A percentile compares a stretch with the other conserved stretches of the same genome.
Evolutionary conservation across 23 red algal genomes (phyloP).

Genomic region (Gracilaria domingensis): DNA sequence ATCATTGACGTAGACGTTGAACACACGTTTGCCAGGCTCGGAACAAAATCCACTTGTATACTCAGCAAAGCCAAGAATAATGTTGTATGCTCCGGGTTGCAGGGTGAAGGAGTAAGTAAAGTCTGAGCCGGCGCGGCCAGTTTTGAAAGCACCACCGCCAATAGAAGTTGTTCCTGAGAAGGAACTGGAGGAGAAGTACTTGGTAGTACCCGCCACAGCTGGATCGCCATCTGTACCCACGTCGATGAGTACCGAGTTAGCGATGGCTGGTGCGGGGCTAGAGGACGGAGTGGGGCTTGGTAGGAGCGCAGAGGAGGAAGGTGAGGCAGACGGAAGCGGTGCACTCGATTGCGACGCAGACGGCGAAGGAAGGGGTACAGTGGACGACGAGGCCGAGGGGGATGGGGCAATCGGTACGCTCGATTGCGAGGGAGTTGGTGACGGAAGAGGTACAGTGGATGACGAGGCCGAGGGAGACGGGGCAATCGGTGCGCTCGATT

Average conservation of each 20-base stretch:
- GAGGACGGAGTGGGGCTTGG: neutral
- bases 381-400: neutral
- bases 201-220: neutral
- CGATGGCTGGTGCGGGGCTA: neutral
- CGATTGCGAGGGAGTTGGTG: neutral
- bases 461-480: neutral
- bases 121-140: constrained; percentile 43
- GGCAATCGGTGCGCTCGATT: neutral
- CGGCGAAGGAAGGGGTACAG: neutral
- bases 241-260: neutral
- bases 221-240: constrained; percentile 6
- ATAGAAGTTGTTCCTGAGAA: constrained; percentile 18
- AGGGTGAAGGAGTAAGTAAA: constrained; percentile 65
- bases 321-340: neutral
- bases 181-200: constrained; percentile 28
- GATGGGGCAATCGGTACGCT: neutral
- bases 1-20: constrained; percentile 65
- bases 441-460: neutral
- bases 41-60: constrained; percentile 26
- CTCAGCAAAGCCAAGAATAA: constrained; percentile 67
- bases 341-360: neutral
- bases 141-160: constrained; percentile 16
- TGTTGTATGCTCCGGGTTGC: constrained; percentile 62
- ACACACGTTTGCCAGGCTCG: constrained; percentile 67
- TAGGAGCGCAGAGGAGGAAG: neutral